Conservation (phyloP, 2,329 filamentous ascomycete species). For the Ophiostoma ulmi region DNA sequence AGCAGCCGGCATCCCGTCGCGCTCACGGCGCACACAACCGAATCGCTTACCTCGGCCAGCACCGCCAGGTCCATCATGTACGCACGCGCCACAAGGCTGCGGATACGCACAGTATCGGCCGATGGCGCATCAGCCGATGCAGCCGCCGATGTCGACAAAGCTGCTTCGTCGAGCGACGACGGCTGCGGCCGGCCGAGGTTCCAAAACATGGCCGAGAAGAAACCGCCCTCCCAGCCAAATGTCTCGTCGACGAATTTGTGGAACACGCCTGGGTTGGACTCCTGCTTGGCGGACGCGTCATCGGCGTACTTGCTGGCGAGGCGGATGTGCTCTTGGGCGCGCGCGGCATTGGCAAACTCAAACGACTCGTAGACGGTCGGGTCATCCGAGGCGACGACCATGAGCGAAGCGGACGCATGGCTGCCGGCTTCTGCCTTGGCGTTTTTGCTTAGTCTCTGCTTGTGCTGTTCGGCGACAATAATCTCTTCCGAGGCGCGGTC, state of each 20-base stretch:
- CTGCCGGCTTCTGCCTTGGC: background rate
- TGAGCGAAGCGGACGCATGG: slow-evolving; percentile 39
- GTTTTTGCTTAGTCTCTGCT: slow-evolving; percentile 8
- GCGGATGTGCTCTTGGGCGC: slow-evolving; percentile 71
- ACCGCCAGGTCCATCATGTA: slow-evolving; percentile 78
- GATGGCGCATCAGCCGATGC: slow-evolving; percentile 33
- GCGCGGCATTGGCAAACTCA: slow-evolving; percentile 52
- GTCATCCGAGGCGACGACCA: slow-evolving; percentile 74
- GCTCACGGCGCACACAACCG: slow-evolving; percentile 71
- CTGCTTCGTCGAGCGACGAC: slow-evolving; percentile 31
- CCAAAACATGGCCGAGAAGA: slow-evolving; percentile 78
- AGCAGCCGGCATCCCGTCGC: slow-evolving; percentile 67
- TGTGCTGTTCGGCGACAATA: slow-evolving; percentile 38
- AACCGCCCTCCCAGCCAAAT: slow-evolving; percentile 83
- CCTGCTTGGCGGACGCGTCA: background rate
- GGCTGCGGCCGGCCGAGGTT: slow-evolving; percentile 55
- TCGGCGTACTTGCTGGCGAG: slow-evolving; percentile 56
- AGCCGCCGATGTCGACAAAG: background rate
- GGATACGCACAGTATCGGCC: slow-evolving; percentile 57
- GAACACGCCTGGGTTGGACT: slow-evolving; percentile 38
- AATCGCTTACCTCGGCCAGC: slow-evolving; percentile 61
- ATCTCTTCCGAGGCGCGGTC: slow-evolving; percentile 55
- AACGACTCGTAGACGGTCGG: slow-evolving; percentile 64
- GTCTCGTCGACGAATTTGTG: slow-evolving; percentile 67
- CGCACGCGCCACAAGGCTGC: slow-evolving; percentile 71